A percentile compares a stretch with the other conserved stretches of the same genome.
These are phyloP conservation scores for Fusarium multiceps DNA, from an alignment of 2,329 filamentous ascomycete genomes.

Conservation along the genomic window DNA sequence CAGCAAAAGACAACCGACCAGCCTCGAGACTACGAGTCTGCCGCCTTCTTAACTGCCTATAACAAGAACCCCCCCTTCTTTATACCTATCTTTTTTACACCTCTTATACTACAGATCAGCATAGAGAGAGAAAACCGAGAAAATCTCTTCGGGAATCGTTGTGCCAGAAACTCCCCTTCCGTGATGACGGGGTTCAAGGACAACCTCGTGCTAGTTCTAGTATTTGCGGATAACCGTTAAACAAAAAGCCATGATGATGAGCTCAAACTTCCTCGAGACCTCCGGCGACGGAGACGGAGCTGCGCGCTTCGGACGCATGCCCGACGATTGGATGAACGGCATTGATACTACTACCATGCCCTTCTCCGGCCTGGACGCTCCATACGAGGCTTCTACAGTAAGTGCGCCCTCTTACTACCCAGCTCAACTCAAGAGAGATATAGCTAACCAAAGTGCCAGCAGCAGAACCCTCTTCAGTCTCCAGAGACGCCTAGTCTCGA, in stretches of 20 bases:
- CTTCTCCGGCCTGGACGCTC: constrained; percentile 34
- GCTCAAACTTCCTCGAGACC: constrained; percentile 41
- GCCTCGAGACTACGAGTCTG: constrained; percentile 44
- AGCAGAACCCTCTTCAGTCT: constrained; percentile 39
- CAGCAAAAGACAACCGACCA: constrained; percentile 42
- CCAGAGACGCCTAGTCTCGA: constrained; percentile 43
- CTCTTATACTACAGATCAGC: constrained; percentile 1
- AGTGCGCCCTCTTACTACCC: not conserved
- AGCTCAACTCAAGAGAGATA: not conserved
- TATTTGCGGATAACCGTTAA: constrained; percentile 42
- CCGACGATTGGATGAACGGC: constrained; percentile 38
- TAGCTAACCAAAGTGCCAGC: constrained; percentile 1
- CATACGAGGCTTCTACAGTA: constrained; percentile 40
- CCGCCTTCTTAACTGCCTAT: constrained; percentile 45
- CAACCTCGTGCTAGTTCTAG: constrained; percentile 41
- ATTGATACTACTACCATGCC: constrained; percentile 38
- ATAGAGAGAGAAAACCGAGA: constrained; percentile 18
- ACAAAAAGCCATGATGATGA: constrained; percentile 42
- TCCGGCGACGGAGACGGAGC: constrained; percentile 29
- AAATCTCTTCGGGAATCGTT: constrained; percentile 8
- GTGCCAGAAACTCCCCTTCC: constrained; percentile 22
- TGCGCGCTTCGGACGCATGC: constrained; percentile 19
- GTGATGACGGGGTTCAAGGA: constrained; percentile 45
- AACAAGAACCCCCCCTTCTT: constrained; percentile 29
- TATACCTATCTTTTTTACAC: not conserved